phyloP scores from a whole-genome alignment of 2,329 filamentous ascomycete genomes.

The Cucurbitaria berberidis region DNA sequence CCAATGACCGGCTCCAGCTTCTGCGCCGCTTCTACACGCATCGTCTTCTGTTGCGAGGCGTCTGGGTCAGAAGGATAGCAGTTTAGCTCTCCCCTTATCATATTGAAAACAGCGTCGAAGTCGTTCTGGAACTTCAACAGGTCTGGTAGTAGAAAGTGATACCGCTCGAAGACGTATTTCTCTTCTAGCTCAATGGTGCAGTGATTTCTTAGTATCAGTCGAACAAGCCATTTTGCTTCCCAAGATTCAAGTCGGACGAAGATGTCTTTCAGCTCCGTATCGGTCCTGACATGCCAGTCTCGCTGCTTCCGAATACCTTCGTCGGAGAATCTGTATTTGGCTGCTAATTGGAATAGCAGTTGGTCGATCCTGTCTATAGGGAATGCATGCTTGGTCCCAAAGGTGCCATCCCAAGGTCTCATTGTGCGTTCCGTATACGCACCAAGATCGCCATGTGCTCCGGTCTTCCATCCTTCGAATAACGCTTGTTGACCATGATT shows the following conservation, averaged over 20 bases:
- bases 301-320: constrained; percentile 50
- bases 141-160: constrained; percentile 73
- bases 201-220: constrained; percentile 78
- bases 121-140: constrained; percentile 74
- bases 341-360: constrained; percentile 69
- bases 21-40: constrained; percentile 49
- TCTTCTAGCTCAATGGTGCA: constrained; percentile 70
- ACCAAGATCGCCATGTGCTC: constrained; percentile 70
- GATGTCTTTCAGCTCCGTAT: constrained; percentile 36
- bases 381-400: constrained; percentile 42
- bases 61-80: constrained; percentile 49
- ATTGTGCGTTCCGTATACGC: constrained; percentile 73
- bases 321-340: constrained; percentile 73
- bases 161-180: constrained; percentile 61
- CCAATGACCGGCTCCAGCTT: constrained; percentile 50
- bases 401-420: constrained; percentile 59
- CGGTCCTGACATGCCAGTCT: constrained; percentile 24
- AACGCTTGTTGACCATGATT: constrained; percentile 66
- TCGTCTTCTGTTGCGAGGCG: constrained; percentile 31
- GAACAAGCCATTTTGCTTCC: constrained; percentile 89
- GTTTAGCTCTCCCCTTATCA: constrained; percentile 56
- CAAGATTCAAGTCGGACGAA: constrained; percentile 59
- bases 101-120: constrained; percentile 64
- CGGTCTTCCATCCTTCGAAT: constrained; percentile 66
- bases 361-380: constrained; percentile 77